Base-by-base conservation (phyloP, 306 rosid genomes). In the Clitoria ternatea region DNA sequence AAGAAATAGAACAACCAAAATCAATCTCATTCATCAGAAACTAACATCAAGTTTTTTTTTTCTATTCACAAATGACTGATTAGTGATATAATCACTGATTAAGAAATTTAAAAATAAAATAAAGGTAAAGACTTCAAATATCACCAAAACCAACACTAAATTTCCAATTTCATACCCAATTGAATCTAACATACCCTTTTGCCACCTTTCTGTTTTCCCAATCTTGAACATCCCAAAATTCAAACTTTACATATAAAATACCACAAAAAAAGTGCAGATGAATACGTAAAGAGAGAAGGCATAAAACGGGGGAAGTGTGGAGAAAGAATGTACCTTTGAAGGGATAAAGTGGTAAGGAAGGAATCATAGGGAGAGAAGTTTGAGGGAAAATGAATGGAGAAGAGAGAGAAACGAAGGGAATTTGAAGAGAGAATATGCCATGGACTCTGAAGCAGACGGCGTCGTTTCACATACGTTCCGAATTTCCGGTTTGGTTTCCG, bases 251-350 rank as follows among this genome's bases (percentile, higher is more conserved):
- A 61, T 8, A n/a, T 5, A 66, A 13, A 15, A 17, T 10, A 23
- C n/a, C 36, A 26, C n/a, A n/a, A 43, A 44, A 9, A 7, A 19
- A 35, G 0, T 0, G 39, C 7, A 53, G 4, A 63, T 5, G 44
- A 35, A 55, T 1, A 30, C 11, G 4, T 7, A 4, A 6, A 44
- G n/a, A n/a, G n/a, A n/a, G n/a, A n/a, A n/a, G n/a, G n/a, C n/a
- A n/a, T 33, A 36, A 55, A 55, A 42, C 61, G 11, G 23, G 10
- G 39, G 48, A 73, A 56, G 35, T 8, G 30, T 12, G 5, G 42
- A 39, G 8, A 32, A 7, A 53, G 26, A 53, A 35, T 10, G 69
- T 19, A 78, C 82, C 78, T 65, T 65, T 55, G 54, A 66, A 66
- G 52, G 29, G 4, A 20, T 43, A 15, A 30, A 55, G 30, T 20